Evolutionary conservation across 2,329 filamentous ascomycete species (phyloP).

Genomic region (Lasiodiplodia sp.): DNA sequence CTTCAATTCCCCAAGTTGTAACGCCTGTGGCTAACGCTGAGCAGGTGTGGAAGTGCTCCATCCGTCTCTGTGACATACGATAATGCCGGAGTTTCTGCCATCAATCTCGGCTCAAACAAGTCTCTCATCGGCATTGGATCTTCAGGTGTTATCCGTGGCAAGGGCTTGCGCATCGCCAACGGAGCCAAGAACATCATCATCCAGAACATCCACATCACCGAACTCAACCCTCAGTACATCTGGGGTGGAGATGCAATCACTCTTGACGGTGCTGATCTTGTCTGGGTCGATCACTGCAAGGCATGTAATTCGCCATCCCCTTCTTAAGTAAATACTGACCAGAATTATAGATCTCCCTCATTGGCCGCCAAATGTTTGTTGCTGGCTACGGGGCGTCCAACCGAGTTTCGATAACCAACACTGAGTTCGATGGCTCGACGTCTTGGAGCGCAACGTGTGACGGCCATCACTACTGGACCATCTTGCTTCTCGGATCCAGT

Average conservation of each 20-base stretch:
- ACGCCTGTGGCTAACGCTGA: slow-evolving; percentile 61
- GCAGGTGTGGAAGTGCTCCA: slow-evolving; percentile 55
- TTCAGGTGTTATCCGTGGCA: slow-evolving; percentile 64
- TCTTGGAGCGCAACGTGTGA: slow-evolving; percentile 66
- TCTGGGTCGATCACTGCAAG: slow-evolving; percentile 39
- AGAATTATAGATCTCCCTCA: slow-evolving; percentile 55
- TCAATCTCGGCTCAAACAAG: slow-evolving; percentile 66
- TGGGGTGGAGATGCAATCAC: slow-evolving; percentile 48
- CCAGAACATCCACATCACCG: slow-evolving; percentile 54
- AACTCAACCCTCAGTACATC: slow-evolving; percentile 46
- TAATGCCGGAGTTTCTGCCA: slow-evolving; percentile 60
- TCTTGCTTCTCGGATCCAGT: slow-evolving; percentile 63
- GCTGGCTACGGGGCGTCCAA: slow-evolving; percentile 61
- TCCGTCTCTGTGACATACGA: slow-evolving; percentile 55
- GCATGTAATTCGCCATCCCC: neutral
- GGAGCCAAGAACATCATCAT: slow-evolving; percentile 62
- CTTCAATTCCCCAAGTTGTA: neutral
- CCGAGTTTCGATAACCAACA: slow-evolving; percentile 68
- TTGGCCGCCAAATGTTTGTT: slow-evolving; percentile 68
- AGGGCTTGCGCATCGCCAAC: slow-evolving; percentile 57
- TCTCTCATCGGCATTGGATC: slow-evolving; percentile 61
- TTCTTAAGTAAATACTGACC: neutral
- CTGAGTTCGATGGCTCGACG: slow-evolving; percentile 63
- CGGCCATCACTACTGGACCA: slow-evolving; percentile 66
- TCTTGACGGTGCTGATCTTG: slow-evolving; percentile 39